Evolutionary conservation across 768 basidiomycete species (phyloP).

Genomic region (Boletus coccyginus): DNA sequence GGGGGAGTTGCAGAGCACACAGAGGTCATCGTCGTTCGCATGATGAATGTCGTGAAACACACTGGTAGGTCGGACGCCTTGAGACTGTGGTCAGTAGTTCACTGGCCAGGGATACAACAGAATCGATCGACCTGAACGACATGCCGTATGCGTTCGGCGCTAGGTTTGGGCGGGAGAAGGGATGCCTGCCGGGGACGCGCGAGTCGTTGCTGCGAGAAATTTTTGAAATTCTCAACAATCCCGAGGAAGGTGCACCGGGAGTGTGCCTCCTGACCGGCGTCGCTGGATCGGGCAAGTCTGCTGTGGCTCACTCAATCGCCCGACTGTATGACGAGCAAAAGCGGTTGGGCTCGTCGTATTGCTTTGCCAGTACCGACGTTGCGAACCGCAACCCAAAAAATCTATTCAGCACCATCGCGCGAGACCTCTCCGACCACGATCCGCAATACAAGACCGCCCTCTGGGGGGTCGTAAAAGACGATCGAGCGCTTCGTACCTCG

Average conservation of each 20-base stretch:
- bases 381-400: conserved; percentile 8
- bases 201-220: neutral
- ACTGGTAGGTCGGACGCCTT: no score
- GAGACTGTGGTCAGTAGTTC: neutral
- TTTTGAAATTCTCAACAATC: neutral
- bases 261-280: conserved; percentile 17
- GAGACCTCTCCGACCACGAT: conserved; percentile 24
- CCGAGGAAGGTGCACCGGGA: neutral
- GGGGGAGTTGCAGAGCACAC: no score
- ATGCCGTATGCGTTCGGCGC: neutral
- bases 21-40: no score
- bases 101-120: neutral
- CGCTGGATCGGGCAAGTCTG: conserved; percentile 4
- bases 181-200: neutral
- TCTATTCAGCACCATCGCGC: conserved; percentile 27
- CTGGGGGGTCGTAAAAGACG: no score
- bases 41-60: no score
- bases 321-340: neutral
- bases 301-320: neutral
- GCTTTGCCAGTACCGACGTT: conserved; percentile 8
- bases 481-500: neutral
- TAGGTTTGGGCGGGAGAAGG: neutral
- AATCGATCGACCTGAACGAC: neutral
- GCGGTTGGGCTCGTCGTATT: conserved; percentile 2
- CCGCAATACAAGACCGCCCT: no score